phyloP scores from a whole-genome alignment of 2,329 filamentous ascomycete genomes.

The Paracoccidioides brasiliensis region DNA sequence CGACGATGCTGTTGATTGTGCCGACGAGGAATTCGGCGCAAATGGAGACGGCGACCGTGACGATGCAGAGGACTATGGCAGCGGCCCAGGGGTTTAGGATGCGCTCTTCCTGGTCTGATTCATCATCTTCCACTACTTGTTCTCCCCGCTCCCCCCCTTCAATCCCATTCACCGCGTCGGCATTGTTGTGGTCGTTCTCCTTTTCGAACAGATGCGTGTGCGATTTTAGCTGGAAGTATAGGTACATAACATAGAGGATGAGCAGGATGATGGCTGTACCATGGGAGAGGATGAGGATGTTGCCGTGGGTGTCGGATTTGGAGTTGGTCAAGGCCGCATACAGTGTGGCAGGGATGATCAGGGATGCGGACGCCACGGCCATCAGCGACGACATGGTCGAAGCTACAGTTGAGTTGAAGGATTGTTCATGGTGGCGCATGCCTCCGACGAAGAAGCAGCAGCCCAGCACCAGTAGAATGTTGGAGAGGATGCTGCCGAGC shows the following conservation, averaged over 20 bases:
- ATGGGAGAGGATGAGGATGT: slow-evolving; percentile 59
- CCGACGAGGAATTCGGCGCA: slow-evolving; percentile 68
- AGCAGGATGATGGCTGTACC: slow-evolving; percentile 65
- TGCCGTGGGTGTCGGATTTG: slow-evolving; percentile 26
- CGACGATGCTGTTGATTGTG: slow-evolving; percentile 60
- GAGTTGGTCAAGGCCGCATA: slow-evolving; percentile 48
- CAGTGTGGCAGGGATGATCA: slow-evolving; percentile 66
- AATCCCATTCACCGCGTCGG: neutral
- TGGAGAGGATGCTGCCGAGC: slow-evolving; percentile 90
- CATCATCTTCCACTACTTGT: slow-evolving; percentile 12
- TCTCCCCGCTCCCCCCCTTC: neutral
- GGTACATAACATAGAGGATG: slow-evolving; percentile 60
- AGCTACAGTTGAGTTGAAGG: slow-evolving; percentile 38
- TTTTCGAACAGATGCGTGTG: slow-evolving; percentile 59
- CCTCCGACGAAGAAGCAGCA: slow-evolving; percentile 71
- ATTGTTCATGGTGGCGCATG: slow-evolving; percentile 55
- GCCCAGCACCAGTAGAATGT: slow-evolving; percentile 74
- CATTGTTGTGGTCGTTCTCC: slow-evolving; percentile 16
- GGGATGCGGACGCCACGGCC: slow-evolving; percentile 61
- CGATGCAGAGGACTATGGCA: slow-evolving; percentile 50
- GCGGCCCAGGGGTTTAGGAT: slow-evolving; percentile 52
- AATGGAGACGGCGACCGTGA: slow-evolving; percentile 56
- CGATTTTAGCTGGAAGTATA: slow-evolving; percentile 64
- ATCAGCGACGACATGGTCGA: slow-evolving; percentile 53
- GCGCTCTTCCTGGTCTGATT: slow-evolving; percentile 36